phyloP scores from a whole-genome alignment of 1,139 yeast genomes.

The Candida sojae region DNA sequence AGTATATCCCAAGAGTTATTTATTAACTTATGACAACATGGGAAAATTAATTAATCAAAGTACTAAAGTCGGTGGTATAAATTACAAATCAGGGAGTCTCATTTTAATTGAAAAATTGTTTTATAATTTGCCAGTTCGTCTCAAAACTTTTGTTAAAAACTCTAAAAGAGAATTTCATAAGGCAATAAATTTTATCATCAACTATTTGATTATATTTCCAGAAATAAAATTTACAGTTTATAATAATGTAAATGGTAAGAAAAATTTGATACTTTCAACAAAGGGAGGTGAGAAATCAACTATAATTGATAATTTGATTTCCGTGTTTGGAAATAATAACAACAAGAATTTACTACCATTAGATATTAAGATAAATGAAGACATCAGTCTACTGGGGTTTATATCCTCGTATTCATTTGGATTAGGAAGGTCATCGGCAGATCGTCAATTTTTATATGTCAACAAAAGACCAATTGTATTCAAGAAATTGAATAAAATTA shows the following conservation, averaged over 20 bases:
- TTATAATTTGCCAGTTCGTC: constrained; percentile 69
- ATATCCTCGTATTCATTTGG: constrained; percentile 81
- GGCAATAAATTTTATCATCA: constrained; percentile 61
- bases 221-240: constrained; percentile 59
- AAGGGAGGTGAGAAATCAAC: constrained; percentile 43
- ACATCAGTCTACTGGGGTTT: constrained; percentile 52
- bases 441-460: constrained; percentile 72
- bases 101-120: constrained; percentile 56
- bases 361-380: constrained; percentile 27
- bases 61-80: constrained; percentile 49
- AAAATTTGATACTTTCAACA: constrained; percentile 49
- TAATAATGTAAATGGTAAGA: constrained; percentile 53
- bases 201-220: constrained; percentile 64
- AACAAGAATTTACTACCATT: constrained; percentile 57
- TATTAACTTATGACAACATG: constrained; percentile 49
- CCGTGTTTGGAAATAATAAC: constrained; percentile 70
- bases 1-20: constrained; percentile 58
- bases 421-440: constrained; percentile 58
- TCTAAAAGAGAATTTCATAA: constrained; percentile 71
- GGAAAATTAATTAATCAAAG: constrained; percentile 48
- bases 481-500: constrained; percentile 54
- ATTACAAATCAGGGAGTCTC: constrained; percentile 53
- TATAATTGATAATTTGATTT: constrained; percentile 55
- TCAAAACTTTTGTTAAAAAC: constrained; percentile 69
- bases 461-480: constrained; percentile 75